A percentile compares a stretch with the other conserved stretches of the same genome.
Conservation (phyloP, 78 protist species). For the Dictyostelium firmibasis region DNA sequence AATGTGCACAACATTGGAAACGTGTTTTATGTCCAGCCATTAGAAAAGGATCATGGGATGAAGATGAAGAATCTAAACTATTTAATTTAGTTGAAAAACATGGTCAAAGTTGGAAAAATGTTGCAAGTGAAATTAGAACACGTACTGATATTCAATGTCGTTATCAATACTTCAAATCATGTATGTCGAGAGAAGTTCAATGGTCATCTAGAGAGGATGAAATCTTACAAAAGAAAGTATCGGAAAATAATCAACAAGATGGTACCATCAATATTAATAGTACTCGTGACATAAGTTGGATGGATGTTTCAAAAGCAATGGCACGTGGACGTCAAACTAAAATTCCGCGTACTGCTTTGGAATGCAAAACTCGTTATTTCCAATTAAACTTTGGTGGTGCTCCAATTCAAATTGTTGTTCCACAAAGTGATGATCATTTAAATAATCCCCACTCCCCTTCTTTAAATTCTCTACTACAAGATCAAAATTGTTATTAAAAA, state of each 20-base stretch:
- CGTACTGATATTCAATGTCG: conserved; percentile 75
- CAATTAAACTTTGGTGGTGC: conserved; percentile 50
- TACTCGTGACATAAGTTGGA: conserved; percentile 48
- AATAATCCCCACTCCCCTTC: conserved; percentile 34
- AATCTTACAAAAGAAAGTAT: conserved; percentile 44
- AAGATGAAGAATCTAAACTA: conserved; percentile 66
- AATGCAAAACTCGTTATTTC: conserved; percentile 50
- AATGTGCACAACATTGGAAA: conserved; percentile 79
- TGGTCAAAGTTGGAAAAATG: conserved; percentile 76
- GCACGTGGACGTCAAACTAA: conserved; percentile 70
- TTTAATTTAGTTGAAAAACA: conserved; percentile 61
- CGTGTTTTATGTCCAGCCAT: conserved; percentile 74
- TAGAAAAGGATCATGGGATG: conserved; percentile 72
- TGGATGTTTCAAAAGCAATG: conserved; percentile 68
- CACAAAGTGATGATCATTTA: not conserved
- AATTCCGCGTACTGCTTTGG: conserved; percentile 65
- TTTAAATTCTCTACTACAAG: conserved; percentile 29
- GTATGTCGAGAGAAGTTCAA: conserved; percentile 72
- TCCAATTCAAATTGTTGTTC: conserved; percentile 28
- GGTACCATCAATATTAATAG: not conserved
- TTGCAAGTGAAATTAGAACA: conserved; percentile 54
- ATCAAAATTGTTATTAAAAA: conserved; percentile 3
- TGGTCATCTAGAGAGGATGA: conserved; percentile 74
- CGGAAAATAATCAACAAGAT: conserved; percentile 47
- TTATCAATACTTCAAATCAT: conserved; percentile 68